Evolutionary conservation across 2,329 filamentous ascomycete species (phyloP).

Genomic region (Hypoxylon sp.): DNA sequence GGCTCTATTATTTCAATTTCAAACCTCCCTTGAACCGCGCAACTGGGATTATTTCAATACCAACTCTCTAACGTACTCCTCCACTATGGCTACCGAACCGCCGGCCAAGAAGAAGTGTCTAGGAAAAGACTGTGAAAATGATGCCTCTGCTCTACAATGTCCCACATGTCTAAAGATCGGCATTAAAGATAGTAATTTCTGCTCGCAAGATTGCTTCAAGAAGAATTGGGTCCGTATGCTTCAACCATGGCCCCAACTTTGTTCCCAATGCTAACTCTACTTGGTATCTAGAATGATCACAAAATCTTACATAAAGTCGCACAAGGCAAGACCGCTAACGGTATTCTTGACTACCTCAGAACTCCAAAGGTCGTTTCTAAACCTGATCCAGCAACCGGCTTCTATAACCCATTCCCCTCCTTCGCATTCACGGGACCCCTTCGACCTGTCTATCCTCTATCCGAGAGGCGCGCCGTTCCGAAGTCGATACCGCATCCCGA

Average conservation of each 20-base stretch:
- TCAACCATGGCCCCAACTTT: constrained; percentile 17
- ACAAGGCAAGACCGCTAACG: constrained; percentile 65
- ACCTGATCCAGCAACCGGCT: constrained; percentile 90
- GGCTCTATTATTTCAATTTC: background rate
- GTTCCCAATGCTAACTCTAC: constrained; percentile 26
- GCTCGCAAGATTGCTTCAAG: constrained; percentile 99
- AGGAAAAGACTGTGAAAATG: constrained; percentile 87
- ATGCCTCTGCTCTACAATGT: constrained; percentile 89
- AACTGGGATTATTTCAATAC: constrained; percentile 14
- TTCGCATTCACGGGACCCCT: constrained; percentile 86
- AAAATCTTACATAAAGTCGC: constrained; percentile 86
- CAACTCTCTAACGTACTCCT: constrained; percentile 19
- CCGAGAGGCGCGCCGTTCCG: constrained; percentile 79
- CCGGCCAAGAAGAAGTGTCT: constrained; percentile 78
- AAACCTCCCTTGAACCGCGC: background rate
- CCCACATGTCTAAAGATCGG: constrained; percentile 94
- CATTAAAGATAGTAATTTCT: constrained; percentile 93
- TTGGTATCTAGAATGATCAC: constrained; percentile 76
- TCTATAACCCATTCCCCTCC: constrained; percentile 92
- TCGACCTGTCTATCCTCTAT: constrained; percentile 89
- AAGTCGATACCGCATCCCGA: constrained; percentile 87
- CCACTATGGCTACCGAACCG: constrained; percentile 64
- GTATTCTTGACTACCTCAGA: constrained; percentile 80
- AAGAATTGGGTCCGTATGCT: constrained; percentile 86
- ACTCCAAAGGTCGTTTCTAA: constrained; percentile 88